Evolutionary conservation across 2,329 filamentous ascomycete species (phyloP), one percentile per base, ranked within the genome.

Genomic region (Trichoderma endophyticum): DNA sequence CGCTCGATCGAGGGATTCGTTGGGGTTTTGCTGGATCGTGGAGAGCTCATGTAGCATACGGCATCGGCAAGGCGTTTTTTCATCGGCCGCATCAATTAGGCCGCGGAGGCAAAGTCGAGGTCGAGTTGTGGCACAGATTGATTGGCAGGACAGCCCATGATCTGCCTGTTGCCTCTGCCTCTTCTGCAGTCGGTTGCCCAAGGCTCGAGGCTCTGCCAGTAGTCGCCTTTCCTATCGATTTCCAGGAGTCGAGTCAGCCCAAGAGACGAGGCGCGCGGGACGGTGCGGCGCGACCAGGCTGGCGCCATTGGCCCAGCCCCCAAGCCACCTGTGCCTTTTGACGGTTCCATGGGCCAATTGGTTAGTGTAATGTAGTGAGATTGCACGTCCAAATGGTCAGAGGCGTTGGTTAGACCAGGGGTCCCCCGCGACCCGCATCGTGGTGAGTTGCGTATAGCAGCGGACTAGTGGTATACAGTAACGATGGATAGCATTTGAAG

Each of bases 241-340:
- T 34, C 30, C 43, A 34, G n/a, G 28, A 56, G 39, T 54, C 21
- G 21, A 24, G 56, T 63, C 32, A 57, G 51, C 34, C 36, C 34
- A 36, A 57, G 39, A 70, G 39, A 70, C 32, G 67, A 72, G 64
- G 71, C 71, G 71, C 65, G 71, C 71, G 71, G 71, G 61, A 69
- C 71, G 71, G 57, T 64, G 64, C 71, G 71, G 66, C 65, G 60
- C 65, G 65, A 70, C 34, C 59, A 59, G 62, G 34, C 39, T 48
- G 65, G 65, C 62, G 60, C 69, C 69, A 71, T 71, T 62, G 70
- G 70, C 43, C 51, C 43, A 64, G 59, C 68, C 43, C 51, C 68
- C 68, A 71, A 64, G 68, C 68, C 60, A 64, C 68, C 6, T 61
- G 39, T 32, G 43, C 43, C 8, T 39, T 39, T 36, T 43, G 51